Base-by-base conservation (phyloP, 345 rosid genomes). In the Populus alba region DNA sequence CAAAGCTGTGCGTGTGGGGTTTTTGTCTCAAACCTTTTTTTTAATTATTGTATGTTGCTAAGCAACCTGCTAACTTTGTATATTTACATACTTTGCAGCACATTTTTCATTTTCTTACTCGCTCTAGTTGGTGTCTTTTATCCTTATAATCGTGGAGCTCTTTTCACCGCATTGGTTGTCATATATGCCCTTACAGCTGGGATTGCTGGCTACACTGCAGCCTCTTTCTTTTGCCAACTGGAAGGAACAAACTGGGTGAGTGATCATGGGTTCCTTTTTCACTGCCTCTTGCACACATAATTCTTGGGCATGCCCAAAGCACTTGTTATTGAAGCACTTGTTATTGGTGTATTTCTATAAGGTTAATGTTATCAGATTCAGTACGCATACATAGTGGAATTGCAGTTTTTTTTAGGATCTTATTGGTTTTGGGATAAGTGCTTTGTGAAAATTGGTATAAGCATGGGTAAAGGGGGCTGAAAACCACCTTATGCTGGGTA, bases 231-330 rank as follows among this genome's bases (percentile, higher is more conserved):
- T 78, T 69, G 78, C 35, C 84, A 82, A 18, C 81, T 82, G 8
- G 81, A 82, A 82, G 84, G 84, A 82, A 49, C 66, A 17, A 82
- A 82, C 75, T 82, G 84, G 84, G 84, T 82, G 49, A 38, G 31
- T 67, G 12, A 20, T 22, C 9, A 35, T 68, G 49, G 39, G 23
- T 59, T 38, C 27, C n/a, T 29, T 35, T 67, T 37, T 38, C 43
- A 35, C 13, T 16, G 41, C 27, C 70, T 67, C 22, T 67, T 9
- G 70, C 38, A 20, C 20, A 37, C 27, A 37, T 67, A 23, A 67
- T 37, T 67, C 12, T 35, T 4, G 27, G 45, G 41, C 41, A 67
- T 31, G 38, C n/a, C 43, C n/a, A 8, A 18, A 10, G 16, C 47
- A 31, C 41, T 67, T 67, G 47, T 67, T 67, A 16, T 35, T 1